These are phyloP conservation scores for Salix brachista DNA, from an alignment of 345 rosid genomes.

Conservation along the genomic window DNA sequence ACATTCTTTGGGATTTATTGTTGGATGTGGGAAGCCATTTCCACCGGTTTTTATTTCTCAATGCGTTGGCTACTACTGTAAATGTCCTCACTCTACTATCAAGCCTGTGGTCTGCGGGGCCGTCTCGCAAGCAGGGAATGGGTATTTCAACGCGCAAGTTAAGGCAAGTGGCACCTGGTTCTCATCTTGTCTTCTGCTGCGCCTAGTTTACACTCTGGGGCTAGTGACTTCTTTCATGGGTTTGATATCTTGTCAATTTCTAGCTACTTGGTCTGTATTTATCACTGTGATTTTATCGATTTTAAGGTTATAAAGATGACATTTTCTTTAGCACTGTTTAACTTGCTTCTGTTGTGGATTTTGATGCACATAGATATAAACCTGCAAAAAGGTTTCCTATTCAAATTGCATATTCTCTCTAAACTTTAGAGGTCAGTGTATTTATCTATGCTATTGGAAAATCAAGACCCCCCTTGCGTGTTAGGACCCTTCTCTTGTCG, in stretches of 20 bases:
- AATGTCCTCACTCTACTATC: not conserved
- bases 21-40: not conserved
- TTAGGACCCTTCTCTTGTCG: too few species aligned
- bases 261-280: too few species aligned
- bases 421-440: too few species aligned
- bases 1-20: constrained; percentile 29
- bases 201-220: not conserved
- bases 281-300: too few species aligned
- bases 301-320: too few species aligned
- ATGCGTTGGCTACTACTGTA: not conserved
- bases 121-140: not conserved
- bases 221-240: not conserved
- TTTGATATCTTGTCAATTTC: too few species aligned
- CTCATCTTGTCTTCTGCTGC: not conserved
- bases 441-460: too few species aligned
- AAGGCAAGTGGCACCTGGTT: not conserved
- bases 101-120: not conserved
- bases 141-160: not conserved
- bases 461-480: too few species aligned
- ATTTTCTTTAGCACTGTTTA: not conserved
- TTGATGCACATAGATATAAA: too few species aligned
- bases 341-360: not conserved
- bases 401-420: too few species aligned
- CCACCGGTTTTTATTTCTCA: not conserved
- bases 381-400: too few species aligned